Evolutionary conservation across 2,329 filamentous ascomycete genomes (phyloP).

Genomic region (Gnomoniopsis sp.): DNA sequence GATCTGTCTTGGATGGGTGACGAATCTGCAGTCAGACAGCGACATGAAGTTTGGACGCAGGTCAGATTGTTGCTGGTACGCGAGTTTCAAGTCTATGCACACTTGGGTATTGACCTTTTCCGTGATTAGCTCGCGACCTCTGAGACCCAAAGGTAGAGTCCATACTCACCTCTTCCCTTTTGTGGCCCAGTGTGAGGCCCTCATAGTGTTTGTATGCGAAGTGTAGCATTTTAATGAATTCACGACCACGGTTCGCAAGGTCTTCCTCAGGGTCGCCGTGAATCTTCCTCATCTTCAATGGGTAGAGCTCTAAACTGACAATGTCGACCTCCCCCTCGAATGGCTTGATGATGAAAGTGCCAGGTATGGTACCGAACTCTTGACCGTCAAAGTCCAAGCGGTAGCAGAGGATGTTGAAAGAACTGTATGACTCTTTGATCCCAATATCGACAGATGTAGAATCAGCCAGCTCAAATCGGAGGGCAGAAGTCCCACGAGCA

Average conservation of each 20-base stretch:
- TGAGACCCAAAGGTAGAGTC: not conserved
- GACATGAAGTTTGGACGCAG: not conserved
- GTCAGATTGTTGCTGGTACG: slow-evolving; percentile 18
- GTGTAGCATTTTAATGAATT: slow-evolving; percentile 22
- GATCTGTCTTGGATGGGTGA: not conserved
- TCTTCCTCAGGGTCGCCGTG: not conserved
- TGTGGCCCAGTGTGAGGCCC: slow-evolving; percentile 23
- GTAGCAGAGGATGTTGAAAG: not conserved
- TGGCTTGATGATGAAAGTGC: slow-evolving; percentile 23
- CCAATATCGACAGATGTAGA: not conserved
- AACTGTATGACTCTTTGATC: not conserved
- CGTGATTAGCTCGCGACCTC: not conserved
- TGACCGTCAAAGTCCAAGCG: not conserved
- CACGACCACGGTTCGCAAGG: slow-evolving; percentile 17
- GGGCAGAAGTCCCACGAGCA: not conserved
- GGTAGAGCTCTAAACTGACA: slow-evolving; percentile 24
- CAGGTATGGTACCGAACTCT: not conserved
- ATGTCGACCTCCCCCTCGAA: slow-evolving; percentile 26
- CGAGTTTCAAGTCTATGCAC: slow-evolving; percentile 27
- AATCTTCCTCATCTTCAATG: slow-evolving; percentile 16
- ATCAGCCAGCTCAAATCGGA: not conserved
- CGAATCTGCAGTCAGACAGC: not conserved
- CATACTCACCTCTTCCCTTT: slow-evolving; percentile 21
- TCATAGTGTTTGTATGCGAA: slow-evolving; percentile 28
- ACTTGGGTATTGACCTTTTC: slow-evolving; percentile 27